phyloP scores from a whole-genome alignment of 768 basidiomycete species.

The Lactarius akahatsu region DNA sequence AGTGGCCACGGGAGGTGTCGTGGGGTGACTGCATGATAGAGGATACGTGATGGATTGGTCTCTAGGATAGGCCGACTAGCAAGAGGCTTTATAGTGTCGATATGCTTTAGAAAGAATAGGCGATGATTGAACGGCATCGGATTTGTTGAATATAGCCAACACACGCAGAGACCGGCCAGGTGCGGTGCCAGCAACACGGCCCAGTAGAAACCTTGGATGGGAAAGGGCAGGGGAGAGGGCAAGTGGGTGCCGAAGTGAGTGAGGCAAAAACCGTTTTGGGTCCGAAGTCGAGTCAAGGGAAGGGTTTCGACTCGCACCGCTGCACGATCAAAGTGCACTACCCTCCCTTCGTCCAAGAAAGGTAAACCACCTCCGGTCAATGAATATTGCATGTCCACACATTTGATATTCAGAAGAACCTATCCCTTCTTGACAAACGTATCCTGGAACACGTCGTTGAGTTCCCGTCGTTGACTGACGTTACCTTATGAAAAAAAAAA shows the following conservation, averaged over 20 bases:
- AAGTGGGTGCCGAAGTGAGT: constrained; percentile 16
- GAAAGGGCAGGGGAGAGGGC: constrained; percentile 19
- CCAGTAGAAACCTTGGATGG: constrained; percentile 19
- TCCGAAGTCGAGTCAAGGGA: constrained; percentile 19
- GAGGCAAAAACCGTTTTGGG: constrained; percentile 23
- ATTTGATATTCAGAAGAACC: constrained; percentile 23
- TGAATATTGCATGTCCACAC: constrained; percentile 8
- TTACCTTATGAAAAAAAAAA: constrained; percentile 18
- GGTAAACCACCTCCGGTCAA: constrained; percentile 22
- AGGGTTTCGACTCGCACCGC: constrained; percentile 23
- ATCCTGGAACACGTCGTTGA: constrained; percentile 3
- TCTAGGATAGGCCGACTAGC: constrained; percentile 9
- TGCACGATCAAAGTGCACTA: constrained; percentile 18
- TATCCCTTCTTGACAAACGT: constrained; percentile 11
- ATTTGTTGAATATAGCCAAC: constrained; percentile 23
- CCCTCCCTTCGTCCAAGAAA: constrained; percentile 11
- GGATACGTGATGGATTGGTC: constrained; percentile 16
- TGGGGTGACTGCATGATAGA: constrained; percentile 26
- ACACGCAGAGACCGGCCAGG: constrained; percentile 22
- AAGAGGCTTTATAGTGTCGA: constrained; percentile 24
- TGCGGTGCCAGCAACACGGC: constrained; percentile 21
- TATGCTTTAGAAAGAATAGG: constrained; percentile 14
- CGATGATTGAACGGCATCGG: constrained; percentile 26
- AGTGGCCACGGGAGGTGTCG: constrained; percentile 18
- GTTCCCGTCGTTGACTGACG: constrained; percentile 12